These are phyloP conservation scores for Leishmania guyanensis DNA, from an alignment of 208 protist genomes.

Conservation along the genomic window DNA sequence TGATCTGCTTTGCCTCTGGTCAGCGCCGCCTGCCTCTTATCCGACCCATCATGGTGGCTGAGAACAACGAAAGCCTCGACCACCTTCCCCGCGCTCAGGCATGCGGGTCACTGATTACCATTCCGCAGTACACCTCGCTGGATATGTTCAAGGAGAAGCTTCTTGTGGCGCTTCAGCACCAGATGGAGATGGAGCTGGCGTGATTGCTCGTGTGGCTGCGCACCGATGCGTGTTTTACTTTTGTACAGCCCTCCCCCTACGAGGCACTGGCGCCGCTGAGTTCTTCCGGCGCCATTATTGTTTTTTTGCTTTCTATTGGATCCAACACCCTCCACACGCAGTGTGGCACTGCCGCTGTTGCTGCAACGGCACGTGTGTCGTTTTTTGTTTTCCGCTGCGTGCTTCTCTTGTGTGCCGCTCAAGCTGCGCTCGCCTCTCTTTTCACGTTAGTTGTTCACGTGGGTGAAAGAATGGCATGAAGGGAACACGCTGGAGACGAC, in stretches of 20 bases:
- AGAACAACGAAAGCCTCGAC: conserved; percentile 80
- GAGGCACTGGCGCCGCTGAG: background rate
- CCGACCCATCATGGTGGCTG: conserved; percentile 65
- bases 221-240: background rate
- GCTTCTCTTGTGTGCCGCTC: background rate
- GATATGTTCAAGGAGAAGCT: conserved; percentile 85
- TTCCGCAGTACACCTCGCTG: conserved; percentile 80
- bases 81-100: conserved; percentile 89
- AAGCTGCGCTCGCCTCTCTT: background rate
- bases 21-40: conserved; percentile 86
- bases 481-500: too few relatives aligned
- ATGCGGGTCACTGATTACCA: conserved; percentile 85
- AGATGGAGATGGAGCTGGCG: conserved; percentile 92
- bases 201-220: conserved; percentile 10
- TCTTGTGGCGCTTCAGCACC: conserved; percentile 73
- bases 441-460: background rate
- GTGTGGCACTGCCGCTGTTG: too few relatives aligned
- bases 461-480: background rate
- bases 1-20: conserved; percentile 89
- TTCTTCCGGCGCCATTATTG: too few relatives aligned
- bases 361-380: background rate
- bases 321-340: background rate
- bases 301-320: too few relatives aligned
- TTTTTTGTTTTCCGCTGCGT: background rate
- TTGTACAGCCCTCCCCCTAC: background rate